These are phyloP conservation scores for Yamadazyma endophytica DNA, from an alignment of 805 yeast species.

Conservation along the genomic window DNA sequence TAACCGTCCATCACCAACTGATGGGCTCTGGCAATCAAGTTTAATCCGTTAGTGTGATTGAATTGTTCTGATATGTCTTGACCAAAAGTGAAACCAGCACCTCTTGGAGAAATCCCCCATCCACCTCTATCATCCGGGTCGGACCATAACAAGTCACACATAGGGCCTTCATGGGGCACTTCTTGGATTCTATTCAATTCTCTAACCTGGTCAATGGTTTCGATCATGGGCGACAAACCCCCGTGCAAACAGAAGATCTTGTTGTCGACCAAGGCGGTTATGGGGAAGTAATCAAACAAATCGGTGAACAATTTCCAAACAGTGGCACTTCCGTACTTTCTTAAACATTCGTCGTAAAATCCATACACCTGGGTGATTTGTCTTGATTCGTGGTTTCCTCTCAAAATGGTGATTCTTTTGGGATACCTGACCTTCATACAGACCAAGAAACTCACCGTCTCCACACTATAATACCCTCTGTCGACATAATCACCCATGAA, in stretches of 20 bases:
- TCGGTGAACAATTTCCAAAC: slow-evolving; percentile 94
- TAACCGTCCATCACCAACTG: slow-evolving; percentile 98
- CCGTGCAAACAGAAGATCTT: slow-evolving; percentile 92
- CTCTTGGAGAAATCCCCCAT: slow-evolving; percentile 97
- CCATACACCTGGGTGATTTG: slow-evolving; percentile 97
- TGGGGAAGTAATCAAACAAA: slow-evolving; percentile 87
- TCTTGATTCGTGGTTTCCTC: slow-evolving; percentile 95
- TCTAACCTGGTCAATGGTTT: slow-evolving; percentile 87
- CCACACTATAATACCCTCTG: slow-evolving; percentile 86
- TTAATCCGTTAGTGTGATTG: slow-evolving; percentile 82
- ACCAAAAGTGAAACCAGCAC: slow-evolving; percentile 98
- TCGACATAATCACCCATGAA: slow-evolving; percentile 76
- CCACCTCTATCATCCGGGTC: slow-evolving; percentile 98
- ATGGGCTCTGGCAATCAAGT: slow-evolving; percentile 90
- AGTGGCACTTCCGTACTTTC: slow-evolving; percentile 88
- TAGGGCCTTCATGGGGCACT: slow-evolving; percentile 96
- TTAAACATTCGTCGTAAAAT: slow-evolving; percentile 89
- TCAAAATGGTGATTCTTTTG: slow-evolving; percentile 80
- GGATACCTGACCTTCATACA: slow-evolving; percentile 93
- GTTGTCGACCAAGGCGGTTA: slow-evolving; percentile 88
- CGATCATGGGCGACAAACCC: slow-evolving; percentile 92
- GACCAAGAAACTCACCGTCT: slow-evolving; percentile 82
- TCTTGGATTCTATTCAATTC: slow-evolving; percentile 89
- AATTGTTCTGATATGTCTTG: slow-evolving; percentile 92
- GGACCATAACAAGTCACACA: slow-evolving; percentile 96